These are phyloP conservation scores for Dactylellina drechsleri DNA, from an alignment of 2,329 filamentous ascomycete genomes.

Conservation along the genomic window DNA sequence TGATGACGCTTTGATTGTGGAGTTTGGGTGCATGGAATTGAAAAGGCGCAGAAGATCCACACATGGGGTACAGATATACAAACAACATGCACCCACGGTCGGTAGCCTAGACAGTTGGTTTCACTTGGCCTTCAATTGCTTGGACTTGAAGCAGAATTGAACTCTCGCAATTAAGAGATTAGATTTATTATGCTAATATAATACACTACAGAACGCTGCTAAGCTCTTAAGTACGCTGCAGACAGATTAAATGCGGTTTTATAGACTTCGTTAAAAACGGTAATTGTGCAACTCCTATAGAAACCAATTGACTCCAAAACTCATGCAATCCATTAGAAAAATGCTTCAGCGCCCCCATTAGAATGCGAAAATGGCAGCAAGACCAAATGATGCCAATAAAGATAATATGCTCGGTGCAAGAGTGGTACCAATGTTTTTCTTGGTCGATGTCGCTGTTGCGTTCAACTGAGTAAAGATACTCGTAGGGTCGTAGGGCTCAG, in stretches of 20 bases:
- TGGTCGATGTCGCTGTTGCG: not conserved
- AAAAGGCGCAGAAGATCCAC: constrained; percentile 6
- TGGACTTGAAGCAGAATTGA: not conserved
- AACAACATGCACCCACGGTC: constrained; percentile 6
- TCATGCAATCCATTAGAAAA: constrained; percentile 5
- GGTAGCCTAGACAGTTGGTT: not conserved
- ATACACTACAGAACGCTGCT: too few species aligned
- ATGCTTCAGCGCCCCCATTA: not conserved
- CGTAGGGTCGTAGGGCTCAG: constrained; percentile 63
- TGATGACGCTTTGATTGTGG: not conserved
- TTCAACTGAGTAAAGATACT: constrained; percentile 20
- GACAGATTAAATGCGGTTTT: too few species aligned
- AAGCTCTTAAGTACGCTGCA: too few species aligned
- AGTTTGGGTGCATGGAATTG: not conserved
- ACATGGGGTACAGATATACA: constrained; percentile 13
- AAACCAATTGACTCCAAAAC: constrained; percentile 4
- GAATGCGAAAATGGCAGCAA: constrained; percentile 22
- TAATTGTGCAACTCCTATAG: too few species aligned
- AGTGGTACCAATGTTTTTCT: constrained; percentile 19
- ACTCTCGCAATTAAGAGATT: too few species aligned
- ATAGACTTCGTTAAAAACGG: too few species aligned
- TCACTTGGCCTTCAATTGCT: not conserved
- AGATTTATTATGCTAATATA: too few species aligned
- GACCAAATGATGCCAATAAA: constrained; percentile 20
- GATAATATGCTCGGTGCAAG: constrained; percentile 33